Evolutionary conservation across 1,284 basidiomycete genomes (phyloP).

Genomic region (Papiliotrema nemorosa): DNA sequence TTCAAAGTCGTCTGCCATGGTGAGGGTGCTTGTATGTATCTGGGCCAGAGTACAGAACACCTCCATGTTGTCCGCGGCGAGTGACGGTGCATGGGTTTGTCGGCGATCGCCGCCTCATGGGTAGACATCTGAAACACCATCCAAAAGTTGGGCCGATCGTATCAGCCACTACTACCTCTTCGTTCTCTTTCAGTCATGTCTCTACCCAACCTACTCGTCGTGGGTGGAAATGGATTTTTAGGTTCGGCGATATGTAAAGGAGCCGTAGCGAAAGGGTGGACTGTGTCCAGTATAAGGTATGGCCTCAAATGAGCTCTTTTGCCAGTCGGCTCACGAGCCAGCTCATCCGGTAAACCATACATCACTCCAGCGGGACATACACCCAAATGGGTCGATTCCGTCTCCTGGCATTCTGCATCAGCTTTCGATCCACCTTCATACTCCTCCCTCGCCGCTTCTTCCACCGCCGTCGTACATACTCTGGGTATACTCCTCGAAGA

Average conservation of each 20-base stretch:
- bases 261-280: constrained; percentile 75
- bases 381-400: constrained; percentile 73
- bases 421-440: constrained; percentile 75
- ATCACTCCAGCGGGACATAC: constrained; percentile 81
- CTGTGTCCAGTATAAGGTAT: constrained; percentile 84
- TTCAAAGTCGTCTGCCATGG: constrained; percentile 37
- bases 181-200: no score
- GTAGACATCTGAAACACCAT: no score
- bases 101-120: no score
- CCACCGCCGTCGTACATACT: constrained; percentile 84
- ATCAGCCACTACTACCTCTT: no score
- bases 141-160: no score
- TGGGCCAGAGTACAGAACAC: no score
- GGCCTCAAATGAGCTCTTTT: constrained; percentile 12
- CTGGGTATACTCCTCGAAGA: constrained; percentile 88
- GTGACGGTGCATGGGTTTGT: no score
- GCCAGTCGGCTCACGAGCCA: constrained; percentile 37
- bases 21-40: not conserved
- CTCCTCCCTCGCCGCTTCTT: constrained; percentile 59
- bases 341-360: constrained; percentile 82
- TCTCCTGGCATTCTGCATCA: constrained; percentile 76
- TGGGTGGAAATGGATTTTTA: constrained; percentile 93
- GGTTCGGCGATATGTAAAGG: constrained; percentile 88
- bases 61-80: no score
- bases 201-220: constrained; percentile 62